phyloP scores from a whole-genome alignment of 306 rosid species.

The Vicia sativa region DNA sequence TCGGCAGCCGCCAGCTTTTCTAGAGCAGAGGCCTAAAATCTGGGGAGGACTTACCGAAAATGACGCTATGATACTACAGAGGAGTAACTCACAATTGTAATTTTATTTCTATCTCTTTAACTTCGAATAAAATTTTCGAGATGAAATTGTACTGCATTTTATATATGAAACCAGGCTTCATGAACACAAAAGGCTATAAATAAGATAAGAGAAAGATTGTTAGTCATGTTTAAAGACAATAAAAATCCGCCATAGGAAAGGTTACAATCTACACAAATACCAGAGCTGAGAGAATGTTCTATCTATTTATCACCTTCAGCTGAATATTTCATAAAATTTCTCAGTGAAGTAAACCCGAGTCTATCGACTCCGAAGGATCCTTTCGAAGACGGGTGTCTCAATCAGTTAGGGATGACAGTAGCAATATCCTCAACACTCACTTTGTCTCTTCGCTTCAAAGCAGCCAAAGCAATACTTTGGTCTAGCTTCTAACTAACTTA shows the following conservation, averaged over 20 bases:
- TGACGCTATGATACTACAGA: constrained; percentile 33
- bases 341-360: constrained; percentile 92
- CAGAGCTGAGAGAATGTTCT: constrained; percentile 25
- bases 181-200: no score
- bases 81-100: constrained; percentile 30
- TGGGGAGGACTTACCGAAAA: constrained; percentile 59
- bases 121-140: neutral
- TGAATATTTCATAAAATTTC: constrained; percentile 84
- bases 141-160: constrained; percentile 9
- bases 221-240: constrained; percentile 32
- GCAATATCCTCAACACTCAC: constrained; percentile 86
- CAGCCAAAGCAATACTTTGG: constrained; percentile 59
- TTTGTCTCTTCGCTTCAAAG: constrained; percentile 75
- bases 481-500: no score
- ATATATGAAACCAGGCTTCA: no score
- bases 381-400: constrained; percentile 95
- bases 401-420: constrained; percentile 89
- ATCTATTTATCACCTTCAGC: constrained; percentile 47
- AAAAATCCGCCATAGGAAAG: constrained; percentile 32
- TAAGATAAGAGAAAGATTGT: neutral
- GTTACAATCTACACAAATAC: constrained; percentile 33
- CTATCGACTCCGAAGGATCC: constrained; percentile 93
- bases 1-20: constrained; percentile 69
- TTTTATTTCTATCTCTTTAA: constrained; percentile 11
- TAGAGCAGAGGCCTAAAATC: constrained; percentile 64